phyloP scores from a whole-genome alignment of 163 green algal species.

The Scenedesmus sp. region DNA sequence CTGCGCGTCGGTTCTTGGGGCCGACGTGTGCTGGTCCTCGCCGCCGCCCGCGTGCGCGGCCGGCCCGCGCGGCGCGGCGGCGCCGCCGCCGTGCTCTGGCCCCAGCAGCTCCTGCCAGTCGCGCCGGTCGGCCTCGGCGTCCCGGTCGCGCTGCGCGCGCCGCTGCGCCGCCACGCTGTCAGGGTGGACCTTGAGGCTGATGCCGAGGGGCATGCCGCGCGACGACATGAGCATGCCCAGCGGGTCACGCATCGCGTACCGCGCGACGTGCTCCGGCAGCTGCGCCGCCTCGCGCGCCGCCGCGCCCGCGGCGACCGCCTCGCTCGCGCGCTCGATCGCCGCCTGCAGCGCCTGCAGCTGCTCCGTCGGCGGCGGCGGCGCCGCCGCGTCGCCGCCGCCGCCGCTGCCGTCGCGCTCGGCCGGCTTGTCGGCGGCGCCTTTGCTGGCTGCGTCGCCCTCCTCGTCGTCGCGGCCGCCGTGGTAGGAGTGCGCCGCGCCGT shows the following conservation, averaged over 20 bases:
- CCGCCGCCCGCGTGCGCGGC: no score
- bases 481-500: conserved; percentile 16
- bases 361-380: neutral
- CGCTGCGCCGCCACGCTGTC: conserved; percentile 11
- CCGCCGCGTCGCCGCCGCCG: no score
- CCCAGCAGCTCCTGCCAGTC: conserved; percentile 35
- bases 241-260: conserved; percentile 35
- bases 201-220: conserved; percentile 40
- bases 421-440: neutral
- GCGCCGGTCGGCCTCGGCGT: conserved; percentile 4
- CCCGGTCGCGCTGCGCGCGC: neutral
- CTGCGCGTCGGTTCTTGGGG: conserved; percentile 32
- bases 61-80: no score
- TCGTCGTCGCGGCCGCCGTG: conserved; percentile 42
- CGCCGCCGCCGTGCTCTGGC: neutral
- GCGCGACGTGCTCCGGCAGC: conserved; percentile 36
- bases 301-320: neutral
- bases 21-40: conserved; percentile 18
- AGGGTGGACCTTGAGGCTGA: conserved; percentile 39
- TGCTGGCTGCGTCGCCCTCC: neutral
- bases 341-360: conserved; percentile 16
- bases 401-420: no score
- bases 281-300: neutral
- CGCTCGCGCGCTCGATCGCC: conserved; percentile 8
- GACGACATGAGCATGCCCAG: conserved; percentile 37